Base-by-base conservation (phyloP, 2,329 filamentous ascomycete species). In the Alternaria gansuensis region DNA sequence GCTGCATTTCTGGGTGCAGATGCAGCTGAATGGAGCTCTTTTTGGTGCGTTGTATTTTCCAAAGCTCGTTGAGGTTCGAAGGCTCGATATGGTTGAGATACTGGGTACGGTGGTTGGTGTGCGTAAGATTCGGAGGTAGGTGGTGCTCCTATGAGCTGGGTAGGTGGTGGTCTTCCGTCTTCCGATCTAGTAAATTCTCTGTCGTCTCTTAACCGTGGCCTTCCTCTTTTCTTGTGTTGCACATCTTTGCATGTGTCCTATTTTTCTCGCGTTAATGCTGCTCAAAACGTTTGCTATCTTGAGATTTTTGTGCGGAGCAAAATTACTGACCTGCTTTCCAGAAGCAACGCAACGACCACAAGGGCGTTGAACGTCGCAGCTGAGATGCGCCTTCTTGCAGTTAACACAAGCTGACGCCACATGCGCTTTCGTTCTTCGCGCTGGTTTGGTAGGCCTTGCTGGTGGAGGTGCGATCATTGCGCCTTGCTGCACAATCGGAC, bases 341-440 rank as follows among this genome's bases (percentile, higher is more conserved):
- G 91, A 92, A 69, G 87, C 87, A 33, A 90, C 80, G 74, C 91
- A 95, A 73, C 91, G 85, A 28, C 89, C 88, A 73, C 91, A 95
- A 28, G 91, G 91, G 56, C 91, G 84, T 76, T 92, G 89, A 50
- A 90, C 78, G 71, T 85, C 83, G 68, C 83, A 85, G 62, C 82
- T 84, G 64, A 95, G 83, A 84, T 95, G 91, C 36, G 91, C 91
- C 76, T 87, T 88, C 75, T 94, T 94, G 80, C 91, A 95, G 60
- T 92, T 92, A 66, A 94, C 88, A 75, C 91, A 95, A 26, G 91
- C 91, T 34, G 90, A 93, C 50, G 90, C 90, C 52, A 94, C 91
- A 80, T 95, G 91, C 13, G 90, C 90, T 74, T 92, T 92, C 5
- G 89, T 88, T 75, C 77, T 73, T 52, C 77, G 72, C 23, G 76